A percentile compares a stretch with the other conserved stretches of the same genome.
These are phyloP conservation scores for Amyloporia xantha DNA, from an alignment of 768 basidiomycete genomes.

Conservation along the genomic window DNA sequence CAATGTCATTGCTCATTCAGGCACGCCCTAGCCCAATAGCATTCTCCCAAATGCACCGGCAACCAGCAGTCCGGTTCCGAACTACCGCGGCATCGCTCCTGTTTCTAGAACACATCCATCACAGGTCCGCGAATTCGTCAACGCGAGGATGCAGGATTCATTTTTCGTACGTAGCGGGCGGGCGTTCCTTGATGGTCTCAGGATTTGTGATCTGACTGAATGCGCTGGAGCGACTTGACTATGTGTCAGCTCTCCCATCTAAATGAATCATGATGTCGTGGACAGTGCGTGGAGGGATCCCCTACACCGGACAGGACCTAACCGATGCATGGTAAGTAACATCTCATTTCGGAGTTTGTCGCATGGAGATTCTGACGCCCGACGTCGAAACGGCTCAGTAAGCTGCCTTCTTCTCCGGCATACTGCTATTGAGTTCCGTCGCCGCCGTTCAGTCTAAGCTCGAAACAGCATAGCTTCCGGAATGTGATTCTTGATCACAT, in stretches of 20 bases:
- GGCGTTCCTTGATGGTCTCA: not conserved
- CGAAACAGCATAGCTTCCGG: not conserved
- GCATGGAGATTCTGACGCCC: not conserved
- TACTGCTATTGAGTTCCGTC: not conserved
- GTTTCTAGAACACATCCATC: not conserved
- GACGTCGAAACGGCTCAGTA: not conserved
- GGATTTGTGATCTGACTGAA: not conserved
- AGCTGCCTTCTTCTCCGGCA: not conserved
- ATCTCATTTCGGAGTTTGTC: no score
- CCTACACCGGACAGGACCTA: no score
- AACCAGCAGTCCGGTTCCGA: not conserved
- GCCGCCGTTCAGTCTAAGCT: slow-evolving; percentile 3
- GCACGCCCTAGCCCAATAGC: not conserved
- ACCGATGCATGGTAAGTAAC: no score
- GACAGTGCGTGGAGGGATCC: no score
- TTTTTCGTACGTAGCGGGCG: not conserved
- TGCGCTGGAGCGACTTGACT: no score
- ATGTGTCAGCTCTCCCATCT: no score
- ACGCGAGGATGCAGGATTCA: no score
- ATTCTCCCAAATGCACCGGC: not conserved
- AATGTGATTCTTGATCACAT: not conserved
- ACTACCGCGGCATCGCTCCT: not conserved
- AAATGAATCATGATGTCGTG: no score
- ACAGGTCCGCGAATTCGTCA: not conserved
- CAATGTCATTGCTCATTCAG: not conserved